Evolutionary conservation across 2,329 filamentous ascomycete genomes (phyloP), one percentile per base, ranked within the genome.

Genomic region (Microdochium paspali): DNA sequence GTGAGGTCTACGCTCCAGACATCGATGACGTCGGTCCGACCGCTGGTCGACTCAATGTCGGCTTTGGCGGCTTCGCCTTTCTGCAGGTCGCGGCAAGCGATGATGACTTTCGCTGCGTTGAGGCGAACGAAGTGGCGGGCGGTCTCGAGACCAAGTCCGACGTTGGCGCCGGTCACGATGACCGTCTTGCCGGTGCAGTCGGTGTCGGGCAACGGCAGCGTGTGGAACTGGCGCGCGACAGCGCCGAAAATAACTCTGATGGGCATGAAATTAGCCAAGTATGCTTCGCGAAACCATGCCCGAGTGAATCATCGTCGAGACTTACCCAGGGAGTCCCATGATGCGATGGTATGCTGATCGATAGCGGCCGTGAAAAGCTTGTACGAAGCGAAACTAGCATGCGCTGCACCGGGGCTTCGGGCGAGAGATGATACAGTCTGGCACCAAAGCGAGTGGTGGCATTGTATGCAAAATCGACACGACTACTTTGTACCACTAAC

Each of bases 1-100:
- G 50, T 46, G 45, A 73, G 65, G 47, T 74, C 68, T 10, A 73
- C 52, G 7, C 59, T 32, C 68, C 69, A 74, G 18, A 72, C 65
- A 25, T 69, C 62, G 24, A 70, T 56, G 3, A 57, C 47, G 3
- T 49, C 50, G 10, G n/a, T 30, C 3, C 44, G 25, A 12, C 47
- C 47, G 1, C 57, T 67, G 3, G 55, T 52, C 7, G 54, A 55
- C 24, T 64, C 59, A 20, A 67, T 65, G n/a, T 62, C 56, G 7
- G 48, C 51, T 47, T 60, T 58, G 31, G 73, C 71, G 3, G 56
- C 60, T 26, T 71, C 61, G 31, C 65, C 72, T 44, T 68, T 69
- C 3, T 61, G 57, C 2, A 65, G 46, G 39, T 54, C 60, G 42
- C 71, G 68, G 15, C 65, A 64, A 31, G 63, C 68, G 15, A 74